A percentile compares a stretch with the other conserved stretches of the same genome.
Conservation (phyloP, 306 rosid genomes). For the Gillenia trifoliata region DNA sequence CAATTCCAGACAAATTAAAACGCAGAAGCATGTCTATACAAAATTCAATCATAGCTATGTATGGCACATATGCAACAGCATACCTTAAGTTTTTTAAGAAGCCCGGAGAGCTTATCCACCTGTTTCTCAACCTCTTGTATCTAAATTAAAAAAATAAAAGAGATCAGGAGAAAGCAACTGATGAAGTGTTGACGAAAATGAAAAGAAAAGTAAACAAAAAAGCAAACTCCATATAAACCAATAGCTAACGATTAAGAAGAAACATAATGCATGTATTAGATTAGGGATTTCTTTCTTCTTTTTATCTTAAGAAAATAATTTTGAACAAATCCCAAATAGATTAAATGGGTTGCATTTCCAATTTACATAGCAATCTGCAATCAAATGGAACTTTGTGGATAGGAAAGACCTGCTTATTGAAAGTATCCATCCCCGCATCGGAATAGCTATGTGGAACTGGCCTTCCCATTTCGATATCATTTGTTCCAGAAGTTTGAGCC, state of each 20-base stretch:
- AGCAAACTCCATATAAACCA: background rate
- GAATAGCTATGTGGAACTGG: constrained; percentile 37
- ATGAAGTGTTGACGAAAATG: background rate
- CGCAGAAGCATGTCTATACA: background rate
- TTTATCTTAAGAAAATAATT: background rate
- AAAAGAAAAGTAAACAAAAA: background rate
- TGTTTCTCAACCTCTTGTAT: constrained; percentile 68
- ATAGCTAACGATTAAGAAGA: background rate
- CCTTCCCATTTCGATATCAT: constrained; percentile 85
- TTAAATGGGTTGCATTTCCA: background rate
- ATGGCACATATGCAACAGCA: constrained; percentile 9
- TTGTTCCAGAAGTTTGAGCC: constrained; percentile 61
- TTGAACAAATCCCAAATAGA: constrained; percentile 2
- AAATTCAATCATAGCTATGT: background rate
- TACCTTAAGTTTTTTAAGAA: constrained; percentile 82
- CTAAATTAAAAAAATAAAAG: constrained; percentile 30
- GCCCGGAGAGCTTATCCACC: constrained; percentile 56
- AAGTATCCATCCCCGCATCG: constrained; percentile 67
- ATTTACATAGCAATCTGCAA: background rate
- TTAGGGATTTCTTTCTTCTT: background rate
- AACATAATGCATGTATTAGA: background rate
- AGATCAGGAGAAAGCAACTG: background rate
- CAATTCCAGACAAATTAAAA: background rate
- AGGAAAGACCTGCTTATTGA: constrained; percentile 74
- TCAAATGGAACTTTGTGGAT: background rate